Evolutionary conservation across 768 basidiomycete species (phyloP).

Genomic region (Tulasnella sp.): DNA sequence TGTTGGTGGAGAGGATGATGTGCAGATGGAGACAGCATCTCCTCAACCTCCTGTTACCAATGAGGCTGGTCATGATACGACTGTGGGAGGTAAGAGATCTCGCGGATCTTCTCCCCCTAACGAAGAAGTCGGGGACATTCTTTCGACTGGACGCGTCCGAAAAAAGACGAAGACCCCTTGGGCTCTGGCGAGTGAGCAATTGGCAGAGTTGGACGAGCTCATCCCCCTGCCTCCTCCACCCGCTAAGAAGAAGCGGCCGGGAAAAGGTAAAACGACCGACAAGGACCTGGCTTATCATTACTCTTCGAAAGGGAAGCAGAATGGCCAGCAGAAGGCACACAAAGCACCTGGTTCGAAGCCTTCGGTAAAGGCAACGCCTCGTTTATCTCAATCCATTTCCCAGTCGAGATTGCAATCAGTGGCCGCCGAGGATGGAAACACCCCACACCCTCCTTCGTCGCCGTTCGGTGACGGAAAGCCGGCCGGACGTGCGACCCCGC

Average conservation of each 20-base stretch:
- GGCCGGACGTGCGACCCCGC: background rate
- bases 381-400: no score
- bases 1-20: slow-evolving; percentile 6
- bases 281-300: slow-evolving; percentile 7
- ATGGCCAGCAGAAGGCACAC: background rate
- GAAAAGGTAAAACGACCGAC: background rate
- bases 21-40: background rate
- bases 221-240: slow-evolving; percentile 1
- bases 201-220: background rate
- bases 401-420: background rate
- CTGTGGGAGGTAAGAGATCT: background rate
- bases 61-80: background rate
- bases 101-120: background rate
- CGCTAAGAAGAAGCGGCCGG: background rate
- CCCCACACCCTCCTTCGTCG: background rate
- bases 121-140: background rate
- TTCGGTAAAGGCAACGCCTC: background rate
- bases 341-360: background rate
- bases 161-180: slow-evolving; percentile 12
- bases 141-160: slow-evolving; percentile 4
- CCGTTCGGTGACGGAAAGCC: background rate
- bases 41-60: background rate
- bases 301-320: background rate
- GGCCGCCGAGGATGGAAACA: background rate
- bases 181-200: slow-evolving; percentile 7